phyloP scores from a whole-genome alignment of 495 filamentous ascomycete genomes.

The Hyaloscypha hepaticicola region DNA sequence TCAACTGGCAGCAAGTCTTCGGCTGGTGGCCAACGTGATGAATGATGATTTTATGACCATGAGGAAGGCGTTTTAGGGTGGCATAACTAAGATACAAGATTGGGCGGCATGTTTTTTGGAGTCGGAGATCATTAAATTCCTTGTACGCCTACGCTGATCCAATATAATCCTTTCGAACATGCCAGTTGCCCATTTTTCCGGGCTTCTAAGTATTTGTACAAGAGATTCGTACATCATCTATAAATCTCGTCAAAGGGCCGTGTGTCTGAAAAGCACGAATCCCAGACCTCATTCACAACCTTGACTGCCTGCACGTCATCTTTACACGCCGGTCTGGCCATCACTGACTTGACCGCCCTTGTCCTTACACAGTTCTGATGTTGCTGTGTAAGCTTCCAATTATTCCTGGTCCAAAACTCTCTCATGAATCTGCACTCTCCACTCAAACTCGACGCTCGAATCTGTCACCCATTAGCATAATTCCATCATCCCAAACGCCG shows the following conservation, averaged over 20 bases:
- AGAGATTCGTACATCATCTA: constrained; percentile 51
- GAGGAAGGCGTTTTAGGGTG: constrained; percentile 23
- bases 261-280: constrained; percentile 92
- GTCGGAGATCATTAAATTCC: constrained; percentile 30
- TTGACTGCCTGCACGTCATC: constrained; percentile 84
- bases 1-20: constrained; percentile 31
- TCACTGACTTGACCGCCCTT: constrained; percentile 74
- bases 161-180: constrained; percentile 21
- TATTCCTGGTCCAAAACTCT: constrained; percentile 77
- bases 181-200: not conserved
- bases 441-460: constrained; percentile 85
- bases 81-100: constrained; percentile 15
- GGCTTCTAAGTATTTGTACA: constrained; percentile 26
- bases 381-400: constrained; percentile 87
- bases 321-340: constrained; percentile 71
- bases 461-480: constrained; percentile 50
- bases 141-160: constrained; percentile 31
- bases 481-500: not conserved
- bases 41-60: constrained; percentile 27
- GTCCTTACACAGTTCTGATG: constrained; percentile 88
- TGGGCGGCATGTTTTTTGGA: constrained; percentile 27
- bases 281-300: constrained; percentile 95
- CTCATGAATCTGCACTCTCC: constrained; percentile 91
- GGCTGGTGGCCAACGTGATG: constrained; percentile 15
- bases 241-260: constrained; percentile 97